A percentile compares a stretch with the other conserved stretches of the same genome.
phyloP scores from a whole-genome alignment of 2,329 filamentous ascomycete genomes.

The Exutisphaerella laricina region DNA sequence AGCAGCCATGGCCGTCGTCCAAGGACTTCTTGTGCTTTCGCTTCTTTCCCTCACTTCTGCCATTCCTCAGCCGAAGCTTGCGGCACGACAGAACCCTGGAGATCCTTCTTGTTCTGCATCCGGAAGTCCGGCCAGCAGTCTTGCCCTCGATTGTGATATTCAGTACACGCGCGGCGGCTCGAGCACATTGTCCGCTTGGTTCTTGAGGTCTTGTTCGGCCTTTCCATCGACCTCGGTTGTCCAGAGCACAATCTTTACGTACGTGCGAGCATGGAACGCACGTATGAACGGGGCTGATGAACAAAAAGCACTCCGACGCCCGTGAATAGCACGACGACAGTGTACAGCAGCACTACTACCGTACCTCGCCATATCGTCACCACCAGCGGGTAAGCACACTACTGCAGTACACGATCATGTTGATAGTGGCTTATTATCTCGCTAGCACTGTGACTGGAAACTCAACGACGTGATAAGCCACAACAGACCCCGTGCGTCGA shows the following conservation, averaged over 20 bases:
- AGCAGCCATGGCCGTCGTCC: slow-evolving; percentile 6
- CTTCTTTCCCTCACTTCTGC: slow-evolving; percentile 5
- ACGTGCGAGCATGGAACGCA: not conserved
- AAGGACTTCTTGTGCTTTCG: slow-evolving; percentile 5
- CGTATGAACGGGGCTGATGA: too few species aligned
- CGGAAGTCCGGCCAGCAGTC: too few species aligned
- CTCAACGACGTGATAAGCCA: slow-evolving; percentile 7
- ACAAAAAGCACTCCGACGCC: not conserved
- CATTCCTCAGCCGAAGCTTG: slow-evolving; percentile 3
- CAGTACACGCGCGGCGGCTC: not conserved
- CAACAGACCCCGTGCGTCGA: not conserved
- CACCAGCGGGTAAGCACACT: not conserved
- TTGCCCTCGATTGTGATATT: not conserved
- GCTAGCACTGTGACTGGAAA: not conserved
- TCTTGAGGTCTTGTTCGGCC: too few species aligned
- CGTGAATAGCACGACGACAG: not conserved
- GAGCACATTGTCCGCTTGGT: too few species aligned
- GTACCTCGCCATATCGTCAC: not conserved
- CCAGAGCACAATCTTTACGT: not conserved
- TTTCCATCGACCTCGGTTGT: too few species aligned
- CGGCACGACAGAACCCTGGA: not conserved
- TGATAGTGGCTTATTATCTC: not conserved
- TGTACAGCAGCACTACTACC: not conserved
- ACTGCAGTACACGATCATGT: not conserved
- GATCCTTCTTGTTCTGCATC: not conserved